These are phyloP conservation scores for Penicillium olsonii DNA, from an alignment of 2,329 filamentous ascomycete genomes.

Conservation along the genomic window DNA sequence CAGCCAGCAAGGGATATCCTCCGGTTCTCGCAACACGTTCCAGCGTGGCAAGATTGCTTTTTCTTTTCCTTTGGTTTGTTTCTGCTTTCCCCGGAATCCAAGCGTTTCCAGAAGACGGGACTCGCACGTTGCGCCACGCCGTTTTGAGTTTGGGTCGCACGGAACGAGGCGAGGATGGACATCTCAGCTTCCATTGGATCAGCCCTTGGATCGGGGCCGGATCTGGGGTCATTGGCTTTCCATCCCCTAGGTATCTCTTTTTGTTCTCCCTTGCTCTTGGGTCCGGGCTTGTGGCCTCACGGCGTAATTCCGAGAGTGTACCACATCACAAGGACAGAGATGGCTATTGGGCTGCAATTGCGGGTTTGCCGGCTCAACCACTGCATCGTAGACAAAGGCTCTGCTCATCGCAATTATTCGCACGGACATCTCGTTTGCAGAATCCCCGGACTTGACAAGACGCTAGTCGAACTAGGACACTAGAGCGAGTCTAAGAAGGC, in stretches of 20 bases:
- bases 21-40: slow-evolving; percentile 7
- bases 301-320: background rate
- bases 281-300: background rate
- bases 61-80: background rate
- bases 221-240: slow-evolving; percentile 5
- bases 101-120: slow-evolving; percentile 22
- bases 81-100: slow-evolving; percentile 8
- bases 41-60: background rate
- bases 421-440: slow-evolving; percentile 29
- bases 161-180: slow-evolving; percentile 11
- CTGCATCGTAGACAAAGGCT: background rate
- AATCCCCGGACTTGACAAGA: slow-evolving; percentile 24
- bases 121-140: slow-evolving; percentile 24
- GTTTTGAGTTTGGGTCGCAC: slow-evolving; percentile 24
- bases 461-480: slow-evolving; percentile 17
- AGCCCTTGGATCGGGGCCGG: slow-evolving; percentile 11
- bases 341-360: background rate
- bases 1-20: slow-evolving; percentile 7
- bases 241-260: background rate
- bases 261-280: background rate
- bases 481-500: slow-evolving; percentile 22
- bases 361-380: background rate
- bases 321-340: background rate
- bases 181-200: slow-evolving; percentile 7
- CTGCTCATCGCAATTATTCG: slow-evolving; percentile 6